A percentile compares a stretch with the other conserved stretches of the same genome.
Evolutionary conservation across 2,329 filamentous ascomycete genomes (phyloP).

Genomic region (Sporothrix pseudoabietina): DNA sequence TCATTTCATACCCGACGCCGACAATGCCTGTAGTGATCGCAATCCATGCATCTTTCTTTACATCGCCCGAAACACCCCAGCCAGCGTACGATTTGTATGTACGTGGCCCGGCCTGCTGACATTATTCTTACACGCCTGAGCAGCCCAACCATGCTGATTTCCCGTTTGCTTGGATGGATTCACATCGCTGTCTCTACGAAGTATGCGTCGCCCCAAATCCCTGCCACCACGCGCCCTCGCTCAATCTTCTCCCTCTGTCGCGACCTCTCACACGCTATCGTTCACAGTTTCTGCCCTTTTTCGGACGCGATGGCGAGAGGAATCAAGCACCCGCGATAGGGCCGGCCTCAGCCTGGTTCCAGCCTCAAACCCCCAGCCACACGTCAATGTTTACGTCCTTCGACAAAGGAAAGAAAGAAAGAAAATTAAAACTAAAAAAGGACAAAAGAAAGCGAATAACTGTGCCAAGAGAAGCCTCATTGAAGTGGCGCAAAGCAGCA

Average conservation of each 20-base stretch:
- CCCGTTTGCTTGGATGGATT: constrained; percentile 17
- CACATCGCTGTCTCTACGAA: constrained; percentile 3
- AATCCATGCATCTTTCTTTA: constrained; percentile 6
- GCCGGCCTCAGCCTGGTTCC: constrained; percentile 12
- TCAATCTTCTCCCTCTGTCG: background rate
- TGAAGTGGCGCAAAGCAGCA: background rate
- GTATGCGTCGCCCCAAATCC: constrained; percentile 4
- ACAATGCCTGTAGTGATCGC: constrained; percentile 26
- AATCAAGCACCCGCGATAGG: background rate
- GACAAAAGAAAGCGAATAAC: background rate
- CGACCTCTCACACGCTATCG: background rate
- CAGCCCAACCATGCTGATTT: constrained; percentile 8
- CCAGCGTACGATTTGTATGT: constrained; percentile 6
- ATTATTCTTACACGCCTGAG: background rate
- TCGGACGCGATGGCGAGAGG: background rate
- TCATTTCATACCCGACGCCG: constrained; percentile 1
- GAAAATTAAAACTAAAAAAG: background rate
- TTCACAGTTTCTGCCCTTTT: background rate
- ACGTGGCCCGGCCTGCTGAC: background rate
- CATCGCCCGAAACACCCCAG: constrained; percentile 19
- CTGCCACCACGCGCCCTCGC: background rate
- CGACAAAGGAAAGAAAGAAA: too few species aligned
- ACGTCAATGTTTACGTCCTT: background rate
- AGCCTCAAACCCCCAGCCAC: constrained; percentile 18
- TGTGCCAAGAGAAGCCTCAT: background rate